Conservation (phyloP, 2,329 filamentous ascomycete genomes). For the Cladosporium sp. region DNA sequence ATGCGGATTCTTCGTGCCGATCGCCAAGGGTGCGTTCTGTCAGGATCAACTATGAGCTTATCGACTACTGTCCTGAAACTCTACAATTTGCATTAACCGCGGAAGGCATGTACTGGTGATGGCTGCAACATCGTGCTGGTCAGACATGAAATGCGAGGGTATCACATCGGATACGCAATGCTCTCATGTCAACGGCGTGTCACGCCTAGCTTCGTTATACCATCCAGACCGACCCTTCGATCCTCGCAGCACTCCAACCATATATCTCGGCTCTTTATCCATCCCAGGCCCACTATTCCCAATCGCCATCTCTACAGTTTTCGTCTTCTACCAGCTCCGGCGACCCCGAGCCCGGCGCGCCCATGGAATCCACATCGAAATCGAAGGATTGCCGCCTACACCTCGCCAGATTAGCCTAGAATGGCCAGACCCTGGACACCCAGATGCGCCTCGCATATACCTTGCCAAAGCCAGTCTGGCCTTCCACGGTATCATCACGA, state of each 20-base stretch:
- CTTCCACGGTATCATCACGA: not conserved
- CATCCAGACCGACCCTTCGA: not conserved
- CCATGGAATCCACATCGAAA: not conserved
- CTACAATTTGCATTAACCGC: too few relatives aligned
- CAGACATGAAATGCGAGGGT: too few relatives aligned
- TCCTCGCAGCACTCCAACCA: not conserved
- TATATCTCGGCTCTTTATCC: not conserved
- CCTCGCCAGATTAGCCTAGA: not conserved
- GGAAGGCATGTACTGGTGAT: not conserved
- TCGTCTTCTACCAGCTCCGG: not conserved
- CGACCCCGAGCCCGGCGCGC: not conserved
- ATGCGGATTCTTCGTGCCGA: not conserved
- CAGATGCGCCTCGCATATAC: not conserved
- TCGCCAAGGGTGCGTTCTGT: not conserved
- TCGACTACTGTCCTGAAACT: not conserved
- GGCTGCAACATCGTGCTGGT: not conserved
- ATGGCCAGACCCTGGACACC: not conserved
- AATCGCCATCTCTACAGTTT: not conserved
- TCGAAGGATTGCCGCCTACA: not conserved
- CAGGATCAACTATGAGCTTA: not conserved
- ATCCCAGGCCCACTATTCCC: not conserved
- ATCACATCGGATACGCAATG: not conserved
- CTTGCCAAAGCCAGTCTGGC: not conserved
- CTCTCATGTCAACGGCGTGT: not conserved
- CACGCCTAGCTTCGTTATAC: not conserved